A percentile compares a stretch with the other conserved stretches of the same genome.
These are phyloP conservation scores for Aspergillus nanangensis DNA, from an alignment of 495 filamentous ascomycete genomes.

Conservation along the genomic window DNA sequence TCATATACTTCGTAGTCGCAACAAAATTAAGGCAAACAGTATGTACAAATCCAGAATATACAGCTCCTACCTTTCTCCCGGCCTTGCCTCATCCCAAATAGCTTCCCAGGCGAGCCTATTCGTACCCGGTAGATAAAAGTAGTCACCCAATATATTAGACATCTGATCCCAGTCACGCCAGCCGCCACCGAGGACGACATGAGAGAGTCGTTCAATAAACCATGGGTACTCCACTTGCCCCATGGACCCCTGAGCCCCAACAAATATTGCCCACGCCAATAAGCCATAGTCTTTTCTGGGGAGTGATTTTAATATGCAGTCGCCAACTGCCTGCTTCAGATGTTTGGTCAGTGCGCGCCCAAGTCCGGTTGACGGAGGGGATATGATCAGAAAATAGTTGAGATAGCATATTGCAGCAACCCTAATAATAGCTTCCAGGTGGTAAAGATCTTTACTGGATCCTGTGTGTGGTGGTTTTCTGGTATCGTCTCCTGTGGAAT, in stretches of 20 bases:
- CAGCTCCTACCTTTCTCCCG: too few species aligned
- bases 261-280: slow-evolving; percentile 28
- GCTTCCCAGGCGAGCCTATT: slow-evolving; percentile 19
- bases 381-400: slow-evolving; percentile 31
- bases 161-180: slow-evolving; percentile 29
- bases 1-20: not conserved
- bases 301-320: slow-evolving; percentile 15
- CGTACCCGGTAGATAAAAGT: slow-evolving; percentile 19
- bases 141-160: slow-evolving; percentile 17
- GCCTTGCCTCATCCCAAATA: slow-evolving; percentile 28
- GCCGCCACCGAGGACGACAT: slow-evolving; percentile 20
- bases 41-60: too few species aligned
- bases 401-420: slow-evolving; percentile 28
- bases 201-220: slow-evolving; percentile 28
- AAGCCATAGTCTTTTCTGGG: slow-evolving; percentile 18
- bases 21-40: slow-evolving; percentile 9
- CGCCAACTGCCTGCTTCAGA: slow-evolving; percentile 14
- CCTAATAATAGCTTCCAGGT: slow-evolving; percentile 26
- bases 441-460: slow-evolving; percentile 10
- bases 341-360: slow-evolving; percentile 35
- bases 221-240: slow-evolving; percentile 21
- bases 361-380: slow-evolving; percentile 27
- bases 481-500: slow-evolving; percentile 4
- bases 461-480: not conserved
- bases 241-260: slow-evolving; percentile 28